phyloP scores from a whole-genome alignment of 2,329 filamentous ascomycete species.

The Aspergillus sp. region DNA sequence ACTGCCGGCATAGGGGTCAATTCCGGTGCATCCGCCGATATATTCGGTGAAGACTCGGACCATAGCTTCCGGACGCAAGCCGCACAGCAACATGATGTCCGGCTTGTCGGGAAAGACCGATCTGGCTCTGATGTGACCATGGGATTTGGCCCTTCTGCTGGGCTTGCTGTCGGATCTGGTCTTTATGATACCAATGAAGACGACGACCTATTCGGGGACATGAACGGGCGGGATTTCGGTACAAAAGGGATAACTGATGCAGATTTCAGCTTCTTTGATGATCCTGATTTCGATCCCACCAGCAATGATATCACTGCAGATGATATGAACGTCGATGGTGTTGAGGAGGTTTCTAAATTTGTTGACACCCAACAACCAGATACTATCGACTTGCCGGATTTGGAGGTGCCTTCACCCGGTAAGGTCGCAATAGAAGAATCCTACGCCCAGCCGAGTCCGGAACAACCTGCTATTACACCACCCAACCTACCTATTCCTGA shows the following conservation, averaged over 20 bases:
- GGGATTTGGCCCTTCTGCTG: slow-evolving; percentile 31
- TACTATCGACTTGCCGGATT: slow-evolving; percentile 16
- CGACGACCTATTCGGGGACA: slow-evolving; percentile 64
- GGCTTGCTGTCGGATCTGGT: slow-evolving; percentile 41
- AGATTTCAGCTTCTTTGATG: slow-evolving; percentile 69
- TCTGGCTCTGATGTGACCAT: slow-evolving; percentile 28
- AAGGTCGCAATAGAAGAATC: slow-evolving; percentile 5
- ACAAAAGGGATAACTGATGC: slow-evolving; percentile 63
- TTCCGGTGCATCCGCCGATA: slow-evolving; percentile 34
- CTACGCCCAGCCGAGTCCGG: slow-evolving; percentile 1
- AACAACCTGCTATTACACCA: slow-evolving; percentile 1
- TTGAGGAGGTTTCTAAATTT: slow-evolving; percentile 22
- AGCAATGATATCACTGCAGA: slow-evolving; percentile 21
- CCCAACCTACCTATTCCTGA: slow-evolving; percentile 15
- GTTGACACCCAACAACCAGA: slow-evolving; percentile 19
- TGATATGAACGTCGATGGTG: slow-evolving; percentile 19
- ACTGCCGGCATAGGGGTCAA: slow-evolving; percentile 38
- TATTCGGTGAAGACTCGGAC: slow-evolving; percentile 36
- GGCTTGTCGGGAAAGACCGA: slow-evolving; percentile 17
- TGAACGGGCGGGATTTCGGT: slow-evolving; percentile 58
- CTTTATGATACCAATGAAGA: slow-evolving; percentile 49
- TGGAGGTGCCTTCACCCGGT: slow-evolving; percentile 11
- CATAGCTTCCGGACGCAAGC: slow-evolving; percentile 22
- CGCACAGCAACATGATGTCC: slow-evolving; percentile 21
- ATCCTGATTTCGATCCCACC: slow-evolving; percentile 46